Conservation (phyloP, 1,284 basidiomycete species). For the Kwoniella shivajii region DNA sequence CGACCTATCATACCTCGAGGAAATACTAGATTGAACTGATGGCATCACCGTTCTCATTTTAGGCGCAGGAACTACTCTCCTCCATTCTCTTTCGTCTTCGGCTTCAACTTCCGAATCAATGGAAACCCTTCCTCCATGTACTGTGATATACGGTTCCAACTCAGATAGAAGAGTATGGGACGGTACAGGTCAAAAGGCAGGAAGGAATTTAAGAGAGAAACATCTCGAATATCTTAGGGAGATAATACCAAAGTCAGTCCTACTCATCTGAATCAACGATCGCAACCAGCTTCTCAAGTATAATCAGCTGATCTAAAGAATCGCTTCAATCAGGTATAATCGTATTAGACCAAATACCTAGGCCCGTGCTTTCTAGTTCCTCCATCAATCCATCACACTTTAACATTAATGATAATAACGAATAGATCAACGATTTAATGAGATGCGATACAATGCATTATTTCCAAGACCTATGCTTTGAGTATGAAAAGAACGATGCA, state of each 20-base stretch:
- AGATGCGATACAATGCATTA: too few relatives aligned
- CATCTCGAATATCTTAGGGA: constrained; percentile 88
- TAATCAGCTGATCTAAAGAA: constrained; percentile 1
- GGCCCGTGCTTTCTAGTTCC: not conserved
- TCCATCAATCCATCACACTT: not conserved
- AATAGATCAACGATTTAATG: too few relatives aligned
- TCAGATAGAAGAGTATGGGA: constrained; percentile 78
- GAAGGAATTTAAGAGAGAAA: constrained; percentile 77
- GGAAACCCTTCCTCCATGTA: constrained; percentile 78
- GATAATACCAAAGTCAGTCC: constrained; percentile 74
- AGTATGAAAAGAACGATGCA: too few relatives aligned
- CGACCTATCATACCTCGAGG: too few relatives aligned
- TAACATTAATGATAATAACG: too few relatives aligned
- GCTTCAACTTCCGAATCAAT: too few relatives aligned
- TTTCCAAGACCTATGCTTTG: too few relatives aligned
- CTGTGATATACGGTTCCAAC: constrained; percentile 76
- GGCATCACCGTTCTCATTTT: constrained; percentile 1
- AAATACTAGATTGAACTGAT: too few relatives aligned
- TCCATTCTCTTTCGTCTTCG: too few relatives aligned
- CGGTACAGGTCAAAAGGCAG: constrained; percentile 79
- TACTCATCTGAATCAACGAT: too few relatives aligned
- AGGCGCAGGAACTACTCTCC: constrained; percentile 20
- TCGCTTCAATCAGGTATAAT: constrained; percentile 33
- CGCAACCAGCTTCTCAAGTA: too few relatives aligned
- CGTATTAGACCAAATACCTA: constrained; percentile 15